These are phyloP conservation scores for Venturia asperata DNA, from an alignment of 2,329 filamentous ascomycete species.

Conservation along the genomic window DNA sequence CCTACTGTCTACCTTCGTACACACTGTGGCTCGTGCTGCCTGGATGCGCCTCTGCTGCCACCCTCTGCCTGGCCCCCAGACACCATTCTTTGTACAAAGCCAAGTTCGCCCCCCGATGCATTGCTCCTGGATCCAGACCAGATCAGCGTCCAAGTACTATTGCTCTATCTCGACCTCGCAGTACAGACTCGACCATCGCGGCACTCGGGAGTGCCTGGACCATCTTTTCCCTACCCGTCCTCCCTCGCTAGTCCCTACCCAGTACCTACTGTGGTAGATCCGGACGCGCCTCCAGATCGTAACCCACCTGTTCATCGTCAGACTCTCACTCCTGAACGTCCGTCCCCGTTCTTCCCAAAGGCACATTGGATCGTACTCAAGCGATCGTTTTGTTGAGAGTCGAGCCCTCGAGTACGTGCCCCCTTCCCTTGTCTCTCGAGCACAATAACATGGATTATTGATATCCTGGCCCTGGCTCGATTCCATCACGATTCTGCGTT, in stretches of 20 bases:
- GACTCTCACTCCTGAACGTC: neutral
- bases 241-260: no score
- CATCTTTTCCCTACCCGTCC: conserved; percentile 16
- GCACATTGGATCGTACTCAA: neutral
- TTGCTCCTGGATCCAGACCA: conserved; percentile 7
- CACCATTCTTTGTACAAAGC: conserved; percentile 6
- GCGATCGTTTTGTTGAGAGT: neutral
- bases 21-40: conserved; percentile 13
- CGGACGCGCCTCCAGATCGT: conserved; percentile 12
- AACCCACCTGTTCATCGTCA: conserved; percentile 5
- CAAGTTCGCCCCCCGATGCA: conserved; percentile 9
- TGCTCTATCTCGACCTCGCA: neutral
- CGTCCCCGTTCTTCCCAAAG: neutral
- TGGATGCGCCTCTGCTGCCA: conserved; percentile 9
- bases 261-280: neutral
- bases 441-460: conserved; percentile 2
- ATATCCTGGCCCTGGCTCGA: neutral
- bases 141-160: neutral
- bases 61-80: neutral
- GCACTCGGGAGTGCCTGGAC: conserved; percentile 7
- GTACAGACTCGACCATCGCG: neutral
- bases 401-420: neutral
- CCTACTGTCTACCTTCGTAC: neutral
- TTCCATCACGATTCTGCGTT: neutral
- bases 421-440: conserved; percentile 14